phyloP scores from a whole-genome alignment of 371 early-diverging fungal species.

The Lichtheimia hyalospora region DNA sequence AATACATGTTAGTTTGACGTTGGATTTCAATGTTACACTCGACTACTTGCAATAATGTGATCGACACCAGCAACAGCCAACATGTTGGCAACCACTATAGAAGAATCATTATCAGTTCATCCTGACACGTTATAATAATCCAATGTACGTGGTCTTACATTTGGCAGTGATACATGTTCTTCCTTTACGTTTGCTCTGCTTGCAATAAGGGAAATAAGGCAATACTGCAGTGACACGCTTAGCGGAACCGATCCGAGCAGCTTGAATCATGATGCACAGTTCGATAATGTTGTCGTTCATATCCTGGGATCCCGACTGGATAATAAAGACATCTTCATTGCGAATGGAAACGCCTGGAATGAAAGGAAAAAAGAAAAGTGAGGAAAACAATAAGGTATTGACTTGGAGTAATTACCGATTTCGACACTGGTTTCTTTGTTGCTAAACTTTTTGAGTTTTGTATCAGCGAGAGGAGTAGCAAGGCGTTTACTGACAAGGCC shows the following conservation, averaged over 20 bases:
- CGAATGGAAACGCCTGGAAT: constrained; percentile 90
- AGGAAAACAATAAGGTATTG: not conserved
- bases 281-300: constrained; percentile 98
- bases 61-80: constrained; percentile 93
- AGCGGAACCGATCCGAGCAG: constrained; percentile 90
- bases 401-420: constrained; percentile 9
- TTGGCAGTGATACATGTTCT: constrained; percentile 95
- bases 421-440: constrained; percentile 30
- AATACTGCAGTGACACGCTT: constrained; percentile 86
- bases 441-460: constrained; percentile 28
- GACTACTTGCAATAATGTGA: constrained; percentile 78
- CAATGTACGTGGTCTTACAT: too few relatives aligned
- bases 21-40: not conserved
- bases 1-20: not conserved
- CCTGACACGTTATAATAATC: not conserved
- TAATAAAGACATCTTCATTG: constrained; percentile 94
- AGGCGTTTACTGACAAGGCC: constrained; percentile 77
- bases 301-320: constrained; percentile 87
- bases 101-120: not conserved
- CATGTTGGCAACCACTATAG: constrained; percentile 91
- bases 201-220: constrained; percentile 97
- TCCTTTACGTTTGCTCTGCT: constrained; percentile 97
- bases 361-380: constrained; percentile 12
- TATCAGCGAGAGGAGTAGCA: constrained; percentile 69
- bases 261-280: constrained; percentile 94